Conservation (phyloP, 176 grass and related monocot species). For the Bothriochloa decipiens region DNA sequence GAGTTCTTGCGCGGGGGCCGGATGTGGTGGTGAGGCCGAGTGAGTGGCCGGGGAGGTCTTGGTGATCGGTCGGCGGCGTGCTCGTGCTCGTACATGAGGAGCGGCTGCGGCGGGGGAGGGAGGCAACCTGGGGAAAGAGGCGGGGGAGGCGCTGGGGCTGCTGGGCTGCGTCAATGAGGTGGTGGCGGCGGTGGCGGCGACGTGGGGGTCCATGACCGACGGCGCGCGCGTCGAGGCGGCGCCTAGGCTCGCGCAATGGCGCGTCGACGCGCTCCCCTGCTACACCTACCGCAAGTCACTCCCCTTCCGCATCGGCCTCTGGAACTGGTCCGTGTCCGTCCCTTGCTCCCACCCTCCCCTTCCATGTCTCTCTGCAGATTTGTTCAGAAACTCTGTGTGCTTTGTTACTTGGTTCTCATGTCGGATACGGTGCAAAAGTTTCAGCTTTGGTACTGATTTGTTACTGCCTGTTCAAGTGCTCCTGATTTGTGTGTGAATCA, state of each 20-base stretch:
- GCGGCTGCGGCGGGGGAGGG: conserved; percentile 28
- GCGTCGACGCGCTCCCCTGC: conserved; percentile 74
- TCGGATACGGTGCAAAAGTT: not conserved
- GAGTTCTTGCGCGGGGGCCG: not conserved
- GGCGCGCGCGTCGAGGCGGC: conserved; percentile 77
- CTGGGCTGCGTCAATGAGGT: conserved; percentile 98
- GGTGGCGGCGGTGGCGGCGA: conserved; percentile 73
- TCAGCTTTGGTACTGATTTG: not conserved
- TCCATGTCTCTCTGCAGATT: not conserved
- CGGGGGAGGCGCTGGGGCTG: conserved; percentile 72
- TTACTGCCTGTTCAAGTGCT: not conserved
- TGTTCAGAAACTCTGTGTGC: not conserved
- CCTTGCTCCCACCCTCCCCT: not conserved
- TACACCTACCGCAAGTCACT: conserved; percentile 90
- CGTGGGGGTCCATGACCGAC: conserved; percentile 64
- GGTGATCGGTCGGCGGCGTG: conserved; percentile 14
- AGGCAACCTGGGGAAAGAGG: conserved; percentile 83
- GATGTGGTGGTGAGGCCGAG: not conserved
- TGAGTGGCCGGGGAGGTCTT: conserved; percentile 13
- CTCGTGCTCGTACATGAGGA: conserved; percentile 53
- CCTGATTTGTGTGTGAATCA: not conserved
- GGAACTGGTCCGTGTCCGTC: conserved; percentile 72
- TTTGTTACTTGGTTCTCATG: conserved; percentile 10
- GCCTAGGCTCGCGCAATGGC: conserved; percentile 88
- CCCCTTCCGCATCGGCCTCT: conserved; percentile 89